Evolutionary conservation across 2,329 filamentous ascomycete genomes (phyloP), one percentile per base, ranked within the genome.

Genomic region (Aspergillus transmontanensis): DNA sequence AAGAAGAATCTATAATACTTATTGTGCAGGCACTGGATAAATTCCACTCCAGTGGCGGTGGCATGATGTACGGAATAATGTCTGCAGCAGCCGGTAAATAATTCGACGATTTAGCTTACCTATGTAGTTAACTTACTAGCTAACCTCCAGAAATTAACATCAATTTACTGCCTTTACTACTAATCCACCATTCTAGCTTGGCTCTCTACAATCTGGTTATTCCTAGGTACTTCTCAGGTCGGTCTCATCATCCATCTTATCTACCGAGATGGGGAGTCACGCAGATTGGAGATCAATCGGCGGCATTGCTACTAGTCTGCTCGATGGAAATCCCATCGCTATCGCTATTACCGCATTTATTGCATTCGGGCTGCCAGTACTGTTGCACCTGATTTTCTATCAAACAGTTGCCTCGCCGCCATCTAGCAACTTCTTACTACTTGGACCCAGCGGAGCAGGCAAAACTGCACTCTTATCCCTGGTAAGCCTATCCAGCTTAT

Each of bases 391-490:
- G 62, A 81, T 90, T 74, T 85, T 97, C 74, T 88, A 93, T 76
- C 86, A 86, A 60, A 84, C 87, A 57, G 85, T 86, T 45, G 85
- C 88, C 16, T 77, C 78, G 58, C 89, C 90, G 71, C 87, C 87
- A 43, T 84, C 83, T 16, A 85, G 91, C 30, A 93, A 94, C 57
- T 90, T 90, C 9, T 88, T 98, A 64, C 82, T 97, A 50, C 77
- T 94, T 56, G 95, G 95, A 1, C 93, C 94, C 19, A 89, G 89
- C 61, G 91, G 89, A 66, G 86, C 88, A 57, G 95, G 95, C 72
- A 99, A 98, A 83, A 98, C 95, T 0, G 86, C 91, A 10, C 87
- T 98, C 39, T 81, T 93, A n/a, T 93, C 92, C 26, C 85, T 95
- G 70, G 89, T 91, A 82, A 66, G 80, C 54, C 21, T 19, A 30